Percentiles rank a stretch among this genome's conserved stretches.
Evolutionary conservation across 306 rosid genomes (phyloP).

Genomic region (Vicia faba): DNA sequence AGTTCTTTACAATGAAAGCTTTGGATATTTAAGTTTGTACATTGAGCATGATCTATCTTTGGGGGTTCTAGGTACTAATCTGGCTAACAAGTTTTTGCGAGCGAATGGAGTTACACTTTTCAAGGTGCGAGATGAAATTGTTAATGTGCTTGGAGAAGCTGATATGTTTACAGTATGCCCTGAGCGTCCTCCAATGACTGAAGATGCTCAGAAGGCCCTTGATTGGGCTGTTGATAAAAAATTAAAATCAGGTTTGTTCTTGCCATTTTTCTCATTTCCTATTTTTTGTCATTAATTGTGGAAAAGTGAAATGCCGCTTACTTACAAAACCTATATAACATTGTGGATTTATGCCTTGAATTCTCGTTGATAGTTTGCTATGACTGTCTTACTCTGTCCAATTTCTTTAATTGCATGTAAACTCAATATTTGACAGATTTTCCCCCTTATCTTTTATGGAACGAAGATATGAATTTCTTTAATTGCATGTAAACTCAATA

Average conservation of each 20-base stretch:
- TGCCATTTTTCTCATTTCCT: slow-evolving; percentile 25
- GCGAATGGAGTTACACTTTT: slow-evolving; percentile 60
- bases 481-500: neutral
- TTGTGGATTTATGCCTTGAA: slow-evolving; percentile 8
- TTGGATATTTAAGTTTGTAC: slow-evolving; percentile 28
- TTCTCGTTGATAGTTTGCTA: slow-evolving; percentile 15
- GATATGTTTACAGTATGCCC: slow-evolving; percentile 51
- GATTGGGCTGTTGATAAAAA: slow-evolving; percentile 74
- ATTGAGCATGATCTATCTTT: slow-evolving; percentile 26
- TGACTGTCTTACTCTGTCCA: neutral
- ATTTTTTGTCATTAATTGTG: neutral
- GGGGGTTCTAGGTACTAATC: slow-evolving; percentile 59
- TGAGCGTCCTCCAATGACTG: slow-evolving; percentile 67
- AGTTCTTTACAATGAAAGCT: slow-evolving; percentile 8
- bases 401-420: neutral
- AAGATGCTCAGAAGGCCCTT: slow-evolving; percentile 70
- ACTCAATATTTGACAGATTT: neutral
- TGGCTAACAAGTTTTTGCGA: slow-evolving; percentile 61
- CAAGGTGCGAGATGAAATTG: slow-evolving; percentile 65
- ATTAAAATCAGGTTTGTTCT: slow-evolving; percentile 59
- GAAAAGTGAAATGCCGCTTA: slow-evolving; percentile 18
- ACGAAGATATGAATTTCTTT: no score
- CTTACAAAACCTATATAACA: slow-evolving; percentile 16
- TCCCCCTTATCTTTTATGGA: neutral
- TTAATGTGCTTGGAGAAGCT: slow-evolving; percentile 58